Percentiles rank a stretch among this genome's conserved stretches.
phyloP scores from a whole-genome alignment of 2,329 filamentous ascomycete genomes.

The Fusarium odoratissimum region DNA sequence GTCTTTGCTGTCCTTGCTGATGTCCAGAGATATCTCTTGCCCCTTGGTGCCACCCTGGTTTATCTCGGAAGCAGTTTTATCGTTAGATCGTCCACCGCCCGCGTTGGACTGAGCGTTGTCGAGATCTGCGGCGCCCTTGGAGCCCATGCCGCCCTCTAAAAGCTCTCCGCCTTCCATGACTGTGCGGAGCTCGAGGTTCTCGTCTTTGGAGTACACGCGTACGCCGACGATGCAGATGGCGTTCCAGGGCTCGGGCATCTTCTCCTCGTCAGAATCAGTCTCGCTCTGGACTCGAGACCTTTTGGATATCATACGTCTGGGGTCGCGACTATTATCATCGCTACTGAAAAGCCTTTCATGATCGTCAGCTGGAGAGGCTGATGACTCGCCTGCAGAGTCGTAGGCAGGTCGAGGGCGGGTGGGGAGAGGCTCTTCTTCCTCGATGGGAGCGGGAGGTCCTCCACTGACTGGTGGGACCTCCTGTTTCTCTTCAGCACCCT shows the following conservation, averaged over 20 bases:
- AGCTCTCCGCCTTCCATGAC: constrained; percentile 67
- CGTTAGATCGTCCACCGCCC: constrained; percentile 56
- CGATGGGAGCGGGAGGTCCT: constrained; percentile 37
- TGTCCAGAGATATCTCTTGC: too few species aligned
- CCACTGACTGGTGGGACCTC: constrained; percentile 48
- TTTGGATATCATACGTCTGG: constrained; percentile 56
- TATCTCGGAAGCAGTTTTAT: constrained; percentile 12
- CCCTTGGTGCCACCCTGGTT: not conserved
- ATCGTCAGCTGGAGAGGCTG: too few species aligned
- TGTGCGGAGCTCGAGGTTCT: constrained; percentile 63
- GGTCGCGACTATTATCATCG: constrained; percentile 51
- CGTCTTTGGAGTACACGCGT: constrained; percentile 70
- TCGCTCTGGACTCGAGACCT: too few species aligned
- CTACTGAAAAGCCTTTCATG: too few species aligned
- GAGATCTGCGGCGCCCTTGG: constrained; percentile 65
- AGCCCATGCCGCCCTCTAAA: constrained; percentile 66
- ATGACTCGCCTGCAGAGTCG: constrained; percentile 65
- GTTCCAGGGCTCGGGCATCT: constrained; percentile 69
- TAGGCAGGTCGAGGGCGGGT: constrained; percentile 47
- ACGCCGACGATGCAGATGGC: constrained; percentile 71
- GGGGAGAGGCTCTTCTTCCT: constrained; percentile 32
- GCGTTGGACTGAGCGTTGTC: constrained; percentile 69
- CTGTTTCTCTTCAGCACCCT: constrained; percentile 48
- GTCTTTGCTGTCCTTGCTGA: too few species aligned
- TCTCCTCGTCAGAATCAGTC: constrained; percentile 63